Conservation (phyloP, 768 basidiomycete species). For the Pulveroboletus frians region DNA sequence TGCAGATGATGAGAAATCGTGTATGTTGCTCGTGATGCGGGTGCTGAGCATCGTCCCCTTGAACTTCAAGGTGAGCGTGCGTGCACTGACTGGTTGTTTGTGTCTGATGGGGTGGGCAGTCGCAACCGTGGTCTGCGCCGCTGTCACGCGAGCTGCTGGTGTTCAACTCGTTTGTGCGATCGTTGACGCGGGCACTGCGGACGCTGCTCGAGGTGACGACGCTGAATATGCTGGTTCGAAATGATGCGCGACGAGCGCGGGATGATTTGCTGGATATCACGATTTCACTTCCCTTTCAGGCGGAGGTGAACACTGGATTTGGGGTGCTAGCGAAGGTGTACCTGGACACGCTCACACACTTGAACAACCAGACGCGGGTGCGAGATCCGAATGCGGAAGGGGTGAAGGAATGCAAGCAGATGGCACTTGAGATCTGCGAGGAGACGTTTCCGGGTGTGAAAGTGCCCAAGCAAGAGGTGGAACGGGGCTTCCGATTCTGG, state of each 20-base stretch:
- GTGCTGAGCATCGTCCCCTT: slow-evolving; percentile 93
- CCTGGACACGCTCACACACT: slow-evolving; percentile 84
- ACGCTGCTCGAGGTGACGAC: slow-evolving; percentile 87
- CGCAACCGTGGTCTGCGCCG: slow-evolving; percentile 92
- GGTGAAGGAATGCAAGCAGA: slow-evolving; percentile 75
- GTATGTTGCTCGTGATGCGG: slow-evolving; percentile 95
- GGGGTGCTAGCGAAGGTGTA: slow-evolving; percentile 97
- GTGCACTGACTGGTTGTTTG: neutral
- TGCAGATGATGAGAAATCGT: slow-evolving; percentile 87
- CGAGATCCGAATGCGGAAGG: slow-evolving; percentile 73
- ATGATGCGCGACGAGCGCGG: slow-evolving; percentile 78
- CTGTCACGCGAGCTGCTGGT: slow-evolving; percentile 93
- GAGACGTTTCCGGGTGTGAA: slow-evolving; percentile 94
- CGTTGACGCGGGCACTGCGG: slow-evolving; percentile 84
- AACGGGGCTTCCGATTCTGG: slow-evolving; percentile 98
- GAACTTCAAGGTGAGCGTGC: slow-evolving; percentile 74
- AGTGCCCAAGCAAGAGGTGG: slow-evolving; percentile 80
- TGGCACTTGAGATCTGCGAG: slow-evolving; percentile 89
- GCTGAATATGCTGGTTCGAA: slow-evolving; percentile 87
- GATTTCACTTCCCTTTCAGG: slow-evolving; percentile 89
- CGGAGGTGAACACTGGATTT: slow-evolving; percentile 96
- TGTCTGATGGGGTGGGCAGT: slow-evolving; percentile 37
- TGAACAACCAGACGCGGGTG: slow-evolving; percentile 75
- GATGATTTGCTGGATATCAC: slow-evolving; percentile 93
- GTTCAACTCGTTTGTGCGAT: slow-evolving; percentile 96